Percentiles rank a stretch among this genome's conserved stretches.
Evolutionary conservation across 345 rosid species (phyloP).

Genomic region (Brassica rapa): DNA sequence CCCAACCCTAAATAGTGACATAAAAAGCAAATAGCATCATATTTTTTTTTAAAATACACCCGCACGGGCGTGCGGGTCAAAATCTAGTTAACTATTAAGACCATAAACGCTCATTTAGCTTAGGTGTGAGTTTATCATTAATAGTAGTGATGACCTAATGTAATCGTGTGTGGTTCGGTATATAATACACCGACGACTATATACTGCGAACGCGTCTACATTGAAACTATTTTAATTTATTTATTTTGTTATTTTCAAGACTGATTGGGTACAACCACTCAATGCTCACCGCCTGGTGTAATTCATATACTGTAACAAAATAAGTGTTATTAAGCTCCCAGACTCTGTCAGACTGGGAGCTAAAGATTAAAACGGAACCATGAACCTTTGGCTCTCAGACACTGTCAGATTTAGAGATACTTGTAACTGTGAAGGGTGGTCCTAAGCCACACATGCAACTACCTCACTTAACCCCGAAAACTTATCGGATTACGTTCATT

Average conservation of each 20-base stretch:
- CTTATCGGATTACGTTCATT: slow-evolving; percentile 23
- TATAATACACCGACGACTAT: neutral
- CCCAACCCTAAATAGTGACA: too few relatives aligned
- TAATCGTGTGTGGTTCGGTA: neutral
- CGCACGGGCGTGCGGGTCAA: too few relatives aligned
- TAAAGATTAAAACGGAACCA: neutral
- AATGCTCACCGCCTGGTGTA: too few relatives aligned
- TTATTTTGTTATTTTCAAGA: neutral
- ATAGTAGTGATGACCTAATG: neutral
- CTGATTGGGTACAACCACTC: too few relatives aligned
- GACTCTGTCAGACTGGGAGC: too few relatives aligned
- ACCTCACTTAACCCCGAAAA: slow-evolving; percentile 19
- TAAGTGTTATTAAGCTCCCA: too few relatives aligned
- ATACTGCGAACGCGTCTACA: neutral
- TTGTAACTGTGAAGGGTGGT: neutral
- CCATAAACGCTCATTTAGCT: slow-evolving; percentile 18
- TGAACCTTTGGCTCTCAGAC: neutral
- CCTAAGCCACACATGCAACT: slow-evolving; percentile 16
- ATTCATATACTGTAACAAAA: too few relatives aligned
- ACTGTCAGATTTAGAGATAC: neutral
- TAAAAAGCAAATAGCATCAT: too few relatives aligned
- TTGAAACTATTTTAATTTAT: neutral
- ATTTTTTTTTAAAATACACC: too few relatives aligned
- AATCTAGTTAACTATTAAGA: neutral
- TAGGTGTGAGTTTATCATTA: neutral